These are phyloP conservation scores for Ehretia macrophylla DNA, from an alignment of 257 asterid species.

Conservation along the genomic window DNA sequence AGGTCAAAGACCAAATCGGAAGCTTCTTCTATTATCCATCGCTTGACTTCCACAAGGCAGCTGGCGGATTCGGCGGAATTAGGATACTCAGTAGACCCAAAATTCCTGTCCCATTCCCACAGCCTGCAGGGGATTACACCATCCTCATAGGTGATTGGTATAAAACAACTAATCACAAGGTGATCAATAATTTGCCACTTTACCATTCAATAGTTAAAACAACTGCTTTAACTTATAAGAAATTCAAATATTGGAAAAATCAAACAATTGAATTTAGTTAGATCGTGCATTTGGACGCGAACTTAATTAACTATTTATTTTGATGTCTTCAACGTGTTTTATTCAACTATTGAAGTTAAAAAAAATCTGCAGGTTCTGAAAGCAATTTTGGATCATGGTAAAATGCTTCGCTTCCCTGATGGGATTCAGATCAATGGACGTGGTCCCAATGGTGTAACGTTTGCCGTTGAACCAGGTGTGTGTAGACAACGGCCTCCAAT, in stretches of 20 bases:
- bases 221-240: background rate
- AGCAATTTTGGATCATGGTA: constrained; percentile 44
- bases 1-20: constrained; percentile 70
- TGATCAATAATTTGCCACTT: too few species aligned
- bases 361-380: constrained; percentile 40
- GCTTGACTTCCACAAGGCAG: constrained; percentile 62
- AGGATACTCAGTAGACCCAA: constrained; percentile 55
- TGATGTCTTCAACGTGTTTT: too few species aligned
- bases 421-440: constrained; percentile 61
- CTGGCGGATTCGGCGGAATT: constrained; percentile 70
- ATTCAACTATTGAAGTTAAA: too few species aligned
- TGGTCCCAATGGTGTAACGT: constrained; percentile 27
- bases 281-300: too few species aligned
- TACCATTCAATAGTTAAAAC: constrained; percentile 1
- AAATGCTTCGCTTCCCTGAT: constrained; percentile 36
- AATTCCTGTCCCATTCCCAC: constrained; percentile 63
- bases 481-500: background rate
- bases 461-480: constrained; percentile 45
- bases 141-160: constrained; percentile 70
- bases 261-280: too few species aligned
- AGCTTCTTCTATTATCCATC: constrained; percentile 68
- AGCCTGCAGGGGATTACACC: constrained; percentile 51
- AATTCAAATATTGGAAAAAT: too few species aligned
- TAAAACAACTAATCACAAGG: constrained; percentile 50
- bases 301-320: too few species aligned